Evolutionary conservation across 495 filamentous ascomycete genomes (phyloP).

Genomic region (Daldinia vernicosa): DNA sequence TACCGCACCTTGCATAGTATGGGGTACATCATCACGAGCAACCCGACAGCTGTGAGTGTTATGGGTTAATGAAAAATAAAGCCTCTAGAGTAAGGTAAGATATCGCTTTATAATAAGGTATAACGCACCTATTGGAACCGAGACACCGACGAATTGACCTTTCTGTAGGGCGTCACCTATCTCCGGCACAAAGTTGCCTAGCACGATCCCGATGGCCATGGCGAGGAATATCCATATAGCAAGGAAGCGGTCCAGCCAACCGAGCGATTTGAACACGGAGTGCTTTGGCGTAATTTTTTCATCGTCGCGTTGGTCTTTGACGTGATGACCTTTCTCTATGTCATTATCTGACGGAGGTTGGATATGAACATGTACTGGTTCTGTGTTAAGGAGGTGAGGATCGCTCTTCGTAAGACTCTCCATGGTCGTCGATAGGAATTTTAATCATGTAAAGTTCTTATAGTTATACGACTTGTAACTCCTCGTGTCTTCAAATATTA

Average conservation of each 20-base stretch:
- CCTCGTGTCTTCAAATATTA: background rate
- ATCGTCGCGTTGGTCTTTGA: background rate
- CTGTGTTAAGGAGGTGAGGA: background rate
- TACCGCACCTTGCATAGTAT: constrained; percentile 93
- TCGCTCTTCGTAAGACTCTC: background rate
- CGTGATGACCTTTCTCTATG: background rate
- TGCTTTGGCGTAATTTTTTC: background rate
- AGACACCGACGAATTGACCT: constrained; percentile 77
- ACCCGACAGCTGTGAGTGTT: constrained; percentile 69
- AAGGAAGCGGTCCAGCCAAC: constrained; percentile 77
- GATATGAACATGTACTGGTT: background rate
- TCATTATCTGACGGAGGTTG: background rate
- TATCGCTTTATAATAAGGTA: background rate
- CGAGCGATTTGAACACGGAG: constrained; percentile 64
- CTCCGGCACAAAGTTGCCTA: constrained; percentile 78
- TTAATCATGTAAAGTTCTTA: background rate
- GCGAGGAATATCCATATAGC: constrained; percentile 88
- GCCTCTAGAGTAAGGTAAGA: background rate
- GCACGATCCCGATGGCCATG: constrained; percentile 79
- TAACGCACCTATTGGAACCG: constrained; percentile 74
- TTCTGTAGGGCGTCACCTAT: constrained; percentile 70
- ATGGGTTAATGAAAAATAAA: background rate
- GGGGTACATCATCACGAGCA: constrained; percentile 95
- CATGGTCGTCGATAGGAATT: background rate
- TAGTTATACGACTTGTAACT: background rate